These are phyloP conservation scores for Marasmius sp. DNA, from an alignment of 1,284 basidiomycete genomes.

Conservation along the genomic window DNA sequence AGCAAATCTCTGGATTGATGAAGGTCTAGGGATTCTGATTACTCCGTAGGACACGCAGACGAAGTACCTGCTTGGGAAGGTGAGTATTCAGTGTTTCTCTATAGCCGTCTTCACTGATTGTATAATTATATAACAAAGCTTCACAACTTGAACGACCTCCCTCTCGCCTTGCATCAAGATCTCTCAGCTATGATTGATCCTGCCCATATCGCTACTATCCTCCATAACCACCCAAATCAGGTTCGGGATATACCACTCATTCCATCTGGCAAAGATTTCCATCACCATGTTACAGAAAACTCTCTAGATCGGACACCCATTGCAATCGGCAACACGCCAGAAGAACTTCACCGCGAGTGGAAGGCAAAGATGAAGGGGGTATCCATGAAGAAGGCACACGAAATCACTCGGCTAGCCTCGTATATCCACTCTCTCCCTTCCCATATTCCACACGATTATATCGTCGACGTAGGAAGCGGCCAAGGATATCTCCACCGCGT, in stretches of 20 bases:
- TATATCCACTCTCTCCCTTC: slow-evolving; percentile 32
- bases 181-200: background rate
- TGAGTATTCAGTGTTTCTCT: too few relatives aligned
- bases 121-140: too few relatives aligned
- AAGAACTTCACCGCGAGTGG: background rate
- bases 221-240: background rate
- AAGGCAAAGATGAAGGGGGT: slow-evolving; percentile 30
- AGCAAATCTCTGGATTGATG: too few relatives aligned
- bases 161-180: too few relatives aligned
- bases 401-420: slow-evolving; percentile 45
- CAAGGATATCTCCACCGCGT: slow-evolving; percentile 55
- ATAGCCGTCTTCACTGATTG: too few relatives aligned
- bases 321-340: background rate
- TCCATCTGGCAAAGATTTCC: background rate
- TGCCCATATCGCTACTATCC: background rate
- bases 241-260: background rate
- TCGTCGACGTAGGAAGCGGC: slow-evolving; percentile 54
- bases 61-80: too few relatives aligned
- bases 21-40: too few relatives aligned
- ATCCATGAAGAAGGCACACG: slow-evolving; percentile 57
- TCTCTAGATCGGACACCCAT: background rate
- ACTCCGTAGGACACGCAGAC: too few relatives aligned
- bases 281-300: background rate
- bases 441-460: slow-evolving; percentile 23
- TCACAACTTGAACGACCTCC: too few relatives aligned